Evolutionary conservation across 495 filamentous ascomycete species (phyloP).

Genomic region (Neurospora pannonica): DNA sequence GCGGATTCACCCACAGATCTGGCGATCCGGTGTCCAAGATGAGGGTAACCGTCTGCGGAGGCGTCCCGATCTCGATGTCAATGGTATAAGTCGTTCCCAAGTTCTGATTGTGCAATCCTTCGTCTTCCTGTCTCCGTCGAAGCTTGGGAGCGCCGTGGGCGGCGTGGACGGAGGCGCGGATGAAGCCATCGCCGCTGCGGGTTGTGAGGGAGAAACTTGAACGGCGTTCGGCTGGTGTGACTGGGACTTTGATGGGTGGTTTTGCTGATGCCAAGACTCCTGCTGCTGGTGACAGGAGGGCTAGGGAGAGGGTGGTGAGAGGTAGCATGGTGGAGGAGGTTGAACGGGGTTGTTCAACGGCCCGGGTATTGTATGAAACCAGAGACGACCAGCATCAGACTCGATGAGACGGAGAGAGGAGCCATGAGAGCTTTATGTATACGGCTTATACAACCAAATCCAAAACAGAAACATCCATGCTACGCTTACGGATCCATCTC

Average conservation of each 20-base stretch:
- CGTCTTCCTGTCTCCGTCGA: neutral
- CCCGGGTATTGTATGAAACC: neutral
- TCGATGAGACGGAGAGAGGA: neutral
- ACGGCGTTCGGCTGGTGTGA: neutral
- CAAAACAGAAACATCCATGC: neutral
- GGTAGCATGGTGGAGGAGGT: neutral
- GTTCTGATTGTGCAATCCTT: neutral
- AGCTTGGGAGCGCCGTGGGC: slow-evolving; percentile 3
- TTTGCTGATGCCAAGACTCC: neutral
- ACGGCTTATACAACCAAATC: neutral
- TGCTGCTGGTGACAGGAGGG: neutral
- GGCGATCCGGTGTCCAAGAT: slow-evolving; percentile 38
- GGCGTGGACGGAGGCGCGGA: slow-evolving; percentile 6
- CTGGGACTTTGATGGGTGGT: neutral
- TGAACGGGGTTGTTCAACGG: neutral
- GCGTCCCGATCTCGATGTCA: slow-evolving; percentile 12
- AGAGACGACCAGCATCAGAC: neutral
- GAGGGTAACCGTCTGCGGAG: slow-evolving; percentile 24
- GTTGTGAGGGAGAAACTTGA: neutral
- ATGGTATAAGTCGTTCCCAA: slow-evolving; percentile 7
- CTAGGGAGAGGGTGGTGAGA: neutral
- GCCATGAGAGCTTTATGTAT: neutral
- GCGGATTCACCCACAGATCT: slow-evolving; percentile 38
- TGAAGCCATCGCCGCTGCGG: slow-evolving; percentile 7
- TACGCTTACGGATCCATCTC: neutral